Base-by-base conservation (phyloP, 73 alveolate species). In the Tetrahymena malaccensis region DNA sequence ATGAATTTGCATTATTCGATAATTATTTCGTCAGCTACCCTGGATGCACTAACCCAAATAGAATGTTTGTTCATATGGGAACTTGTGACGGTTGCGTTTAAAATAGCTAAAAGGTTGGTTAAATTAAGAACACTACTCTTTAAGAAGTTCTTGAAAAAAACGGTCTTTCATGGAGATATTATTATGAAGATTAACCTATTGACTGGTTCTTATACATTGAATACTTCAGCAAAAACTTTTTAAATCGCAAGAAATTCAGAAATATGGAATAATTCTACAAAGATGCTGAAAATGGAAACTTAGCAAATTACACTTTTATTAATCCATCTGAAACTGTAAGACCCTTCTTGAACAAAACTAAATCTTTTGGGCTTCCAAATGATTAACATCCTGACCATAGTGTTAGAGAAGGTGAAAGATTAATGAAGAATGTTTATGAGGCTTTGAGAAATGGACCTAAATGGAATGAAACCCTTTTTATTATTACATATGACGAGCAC, bases 371-470 rank as follows among this genome's bases (percentile, higher is more conserved):
- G 12, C 94, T 85, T 85, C 94, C 94, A 12, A 85, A 85, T 83
- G 94, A 85, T 84, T 43, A 85, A 83, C 94, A 85, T 43, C 94
- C 94, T 85, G 84, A 38, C 10, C 94, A 85, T n/a, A 85, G 94
- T 43, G 70, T 85, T 17, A 85, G n/a, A 43, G 94, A 85, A 34
- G 94, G 94, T n/a, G 94, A 85, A 35, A 85, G 94, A 35, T 35
- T 85, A 38, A 85, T 85, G 84, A 85, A 85, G 85, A 85, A 85
- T 13, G 94, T 85, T 12, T 85, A 85, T 43, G 94, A 85, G 12
- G 94, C 94, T 43, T 38, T 85, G 33, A 85, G 94, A 43, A 85
- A 85, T 35, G 56, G 84, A 22, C 94, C 94, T 43, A 38, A 40
- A 25, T 85, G 94, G 94, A 85, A 85, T 43, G 94, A 85, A 35